phyloP scores from a whole-genome alignment of 139 green algal species.

The Volvox africanus region DNA sequence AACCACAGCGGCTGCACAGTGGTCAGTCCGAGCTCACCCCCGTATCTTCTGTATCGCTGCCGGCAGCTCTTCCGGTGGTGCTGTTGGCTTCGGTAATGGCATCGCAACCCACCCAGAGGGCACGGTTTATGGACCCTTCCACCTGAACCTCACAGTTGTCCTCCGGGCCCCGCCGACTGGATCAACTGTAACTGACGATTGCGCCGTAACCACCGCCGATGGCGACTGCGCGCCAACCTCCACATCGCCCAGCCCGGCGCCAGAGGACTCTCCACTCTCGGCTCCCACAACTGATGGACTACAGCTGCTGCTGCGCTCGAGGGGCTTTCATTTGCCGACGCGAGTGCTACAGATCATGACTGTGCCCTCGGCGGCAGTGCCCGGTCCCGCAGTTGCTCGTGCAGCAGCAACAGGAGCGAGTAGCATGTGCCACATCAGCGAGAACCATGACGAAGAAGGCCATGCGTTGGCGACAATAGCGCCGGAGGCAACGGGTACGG shows the following conservation, averaged over 20 bases:
- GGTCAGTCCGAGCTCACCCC: background rate
- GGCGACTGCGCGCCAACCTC: background rate
- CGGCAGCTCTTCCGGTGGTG: background rate
- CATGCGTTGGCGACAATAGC: too few species aligned
- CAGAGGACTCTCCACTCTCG: background rate
- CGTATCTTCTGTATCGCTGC: background rate
- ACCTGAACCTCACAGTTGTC: background rate
- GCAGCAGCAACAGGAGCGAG: background rate
- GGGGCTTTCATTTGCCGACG: background rate
- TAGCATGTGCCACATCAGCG: too few species aligned
- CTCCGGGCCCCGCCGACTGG: too few species aligned
- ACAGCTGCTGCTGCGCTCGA: constrained; percentile 22
- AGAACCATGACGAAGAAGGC: too few species aligned
- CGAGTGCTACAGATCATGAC: background rate
- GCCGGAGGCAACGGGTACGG: background rate
- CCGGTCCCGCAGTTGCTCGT: too few species aligned
- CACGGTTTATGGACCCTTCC: background rate
- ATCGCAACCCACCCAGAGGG: background rate
- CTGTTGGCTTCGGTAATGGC: background rate
- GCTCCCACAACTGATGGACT: background rate
- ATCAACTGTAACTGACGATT: background rate
- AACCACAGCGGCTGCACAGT: background rate
- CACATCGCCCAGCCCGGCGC: background rate
- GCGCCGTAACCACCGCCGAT: background rate
- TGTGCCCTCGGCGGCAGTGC: background rate